phyloP scores from a whole-genome alignment of 169 alveolate genomes.

The Toxoplasma gondii region DNA sequence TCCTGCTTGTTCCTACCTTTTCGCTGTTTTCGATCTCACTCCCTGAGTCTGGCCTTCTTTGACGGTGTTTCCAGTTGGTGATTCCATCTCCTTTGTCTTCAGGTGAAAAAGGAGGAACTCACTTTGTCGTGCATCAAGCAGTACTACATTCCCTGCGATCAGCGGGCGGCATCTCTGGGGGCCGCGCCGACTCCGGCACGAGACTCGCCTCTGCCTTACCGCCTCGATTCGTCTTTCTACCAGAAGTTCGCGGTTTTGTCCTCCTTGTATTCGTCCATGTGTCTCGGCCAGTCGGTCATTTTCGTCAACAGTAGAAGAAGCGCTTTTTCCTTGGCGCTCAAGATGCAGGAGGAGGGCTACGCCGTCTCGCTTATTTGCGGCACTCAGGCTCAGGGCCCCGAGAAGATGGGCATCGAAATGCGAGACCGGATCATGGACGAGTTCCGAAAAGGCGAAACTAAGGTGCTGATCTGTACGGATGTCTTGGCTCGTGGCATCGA shows the following conservation, averaged over 20 bases:
- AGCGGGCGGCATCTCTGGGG: slow-evolving; percentile 37
- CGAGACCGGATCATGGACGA: slow-evolving; percentile 96
- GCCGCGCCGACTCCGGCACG: neutral
- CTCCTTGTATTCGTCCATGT: slow-evolving; percentile 94
- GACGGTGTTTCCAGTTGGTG: too few species aligned
- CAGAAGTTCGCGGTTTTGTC: slow-evolving; percentile 92
- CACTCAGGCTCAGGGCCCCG: slow-evolving; percentile 82
- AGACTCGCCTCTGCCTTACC: neutral
- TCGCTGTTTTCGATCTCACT: too few species aligned
- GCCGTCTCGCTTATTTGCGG: slow-evolving; percentile 89
- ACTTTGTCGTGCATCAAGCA: slow-evolving; percentile 96
- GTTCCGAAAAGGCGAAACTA: slow-evolving; percentile 93
- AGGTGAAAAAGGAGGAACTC: slow-evolving; percentile 94
- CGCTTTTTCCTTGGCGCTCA: slow-evolving; percentile 92
- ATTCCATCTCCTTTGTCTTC: neutral
- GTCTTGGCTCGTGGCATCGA: slow-evolving; percentile 98
- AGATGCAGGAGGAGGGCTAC: slow-evolving; percentile 89
- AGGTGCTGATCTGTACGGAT: slow-evolving; percentile 97
- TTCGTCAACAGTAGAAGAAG: slow-evolving; percentile 95
- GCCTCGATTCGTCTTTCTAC: slow-evolving; percentile 72
- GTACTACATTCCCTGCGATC: slow-evolving; percentile 80
- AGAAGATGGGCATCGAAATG: slow-evolving; percentile 92
- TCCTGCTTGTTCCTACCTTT: too few species aligned
- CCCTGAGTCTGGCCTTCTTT: too few species aligned
- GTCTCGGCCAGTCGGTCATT: slow-evolving; percentile 96